A percentile compares a stretch with the other conserved stretches of the same genome.
phyloP scores from a whole-genome alignment of 78 protist genomes.

The Emiliania huxleyi region DNA sequence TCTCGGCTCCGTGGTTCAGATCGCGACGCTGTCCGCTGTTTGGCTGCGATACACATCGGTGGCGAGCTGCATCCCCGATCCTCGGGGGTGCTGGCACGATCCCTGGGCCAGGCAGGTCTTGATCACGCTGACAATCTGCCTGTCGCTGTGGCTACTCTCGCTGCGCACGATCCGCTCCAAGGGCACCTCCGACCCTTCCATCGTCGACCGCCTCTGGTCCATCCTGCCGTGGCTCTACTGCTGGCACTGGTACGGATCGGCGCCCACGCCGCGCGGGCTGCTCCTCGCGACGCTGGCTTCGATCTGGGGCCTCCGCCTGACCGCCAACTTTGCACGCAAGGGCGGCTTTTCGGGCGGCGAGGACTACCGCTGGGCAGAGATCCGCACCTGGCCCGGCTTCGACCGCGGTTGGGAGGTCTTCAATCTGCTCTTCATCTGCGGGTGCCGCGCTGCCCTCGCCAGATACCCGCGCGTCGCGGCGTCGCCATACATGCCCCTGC shows the following conservation, averaged over 20 bases:
- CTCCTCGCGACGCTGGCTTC: neutral
- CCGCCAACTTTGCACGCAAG: neutral
- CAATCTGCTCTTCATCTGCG: neutral
- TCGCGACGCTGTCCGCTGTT: no score
- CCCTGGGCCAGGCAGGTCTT: neutral
- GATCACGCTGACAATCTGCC: neutral
- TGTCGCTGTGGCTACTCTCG: neutral
- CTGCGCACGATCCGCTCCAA: neutral
- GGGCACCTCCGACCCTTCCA: no score
- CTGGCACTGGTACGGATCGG: neutral
- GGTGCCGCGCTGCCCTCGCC: no score
- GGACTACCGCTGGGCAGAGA: neutral
- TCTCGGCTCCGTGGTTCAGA: no score
- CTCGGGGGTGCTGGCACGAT: no score
- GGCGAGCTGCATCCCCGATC: no score
- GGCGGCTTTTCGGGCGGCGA: constrained; percentile 21
- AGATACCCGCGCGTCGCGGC: no score
- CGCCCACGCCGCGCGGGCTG: neutral
- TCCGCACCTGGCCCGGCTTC: neutral
- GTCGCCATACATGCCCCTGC: no score
- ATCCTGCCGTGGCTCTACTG: neutral
- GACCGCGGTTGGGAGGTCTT: neutral
- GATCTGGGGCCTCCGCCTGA: neutral
- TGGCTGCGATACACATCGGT: no score
- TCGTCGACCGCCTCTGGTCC: no score